phyloP scores from a whole-genome alignment of 371 early-diverging fungal genomes.

The Rhizopus stolonifer region DNA sequence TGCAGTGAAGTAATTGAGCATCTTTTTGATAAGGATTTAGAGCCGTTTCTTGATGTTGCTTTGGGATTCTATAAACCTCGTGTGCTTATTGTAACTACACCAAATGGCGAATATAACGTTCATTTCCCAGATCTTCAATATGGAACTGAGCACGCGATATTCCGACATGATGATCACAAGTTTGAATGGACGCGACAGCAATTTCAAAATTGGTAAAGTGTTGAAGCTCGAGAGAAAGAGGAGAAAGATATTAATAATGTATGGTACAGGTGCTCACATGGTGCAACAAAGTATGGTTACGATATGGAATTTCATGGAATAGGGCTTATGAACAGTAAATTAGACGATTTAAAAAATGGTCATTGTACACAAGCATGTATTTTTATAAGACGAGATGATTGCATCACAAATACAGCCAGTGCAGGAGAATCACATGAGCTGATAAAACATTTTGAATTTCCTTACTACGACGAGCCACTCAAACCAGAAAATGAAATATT shows the following conservation, averaged over 20 bases:
- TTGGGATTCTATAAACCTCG: conserved; percentile 70
- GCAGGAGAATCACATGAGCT: conserved; percentile 21
- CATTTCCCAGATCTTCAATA: conserved; percentile 75
- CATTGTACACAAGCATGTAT: conserved; percentile 82
- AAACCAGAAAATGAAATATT: conserved; percentile 15
- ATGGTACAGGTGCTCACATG: conserved; percentile 42
- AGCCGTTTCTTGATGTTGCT: conserved; percentile 53
- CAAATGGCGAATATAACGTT: conserved; percentile 90
- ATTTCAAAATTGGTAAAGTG: conserved; percentile 73
- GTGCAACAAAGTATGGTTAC: conserved; percentile 67
- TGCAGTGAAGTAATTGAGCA: conserved; percentile 84
- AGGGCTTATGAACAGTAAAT: conserved; percentile 51
- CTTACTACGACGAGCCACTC: conserved; percentile 29
- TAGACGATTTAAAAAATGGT: conserved; percentile 48
- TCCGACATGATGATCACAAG: conserved; percentile 86
- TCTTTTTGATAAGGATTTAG: conserved; percentile 56
- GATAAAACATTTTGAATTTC: conserved; percentile 37
- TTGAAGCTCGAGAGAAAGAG: background rate
- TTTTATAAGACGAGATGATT: conserved; percentile 31
- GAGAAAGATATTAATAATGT: background rate
- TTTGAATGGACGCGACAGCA: conserved; percentile 92
- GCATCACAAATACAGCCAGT: background rate
- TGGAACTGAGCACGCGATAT: conserved; percentile 61
- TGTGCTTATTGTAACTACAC: conserved; percentile 69
- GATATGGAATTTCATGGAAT: conserved; percentile 66